Evolutionary conservation across 192 early-diverging fungal species (phyloP), one percentile per base, ranked within the genome.

Genomic region (Rhizoclosmatium globosum): DNA sequence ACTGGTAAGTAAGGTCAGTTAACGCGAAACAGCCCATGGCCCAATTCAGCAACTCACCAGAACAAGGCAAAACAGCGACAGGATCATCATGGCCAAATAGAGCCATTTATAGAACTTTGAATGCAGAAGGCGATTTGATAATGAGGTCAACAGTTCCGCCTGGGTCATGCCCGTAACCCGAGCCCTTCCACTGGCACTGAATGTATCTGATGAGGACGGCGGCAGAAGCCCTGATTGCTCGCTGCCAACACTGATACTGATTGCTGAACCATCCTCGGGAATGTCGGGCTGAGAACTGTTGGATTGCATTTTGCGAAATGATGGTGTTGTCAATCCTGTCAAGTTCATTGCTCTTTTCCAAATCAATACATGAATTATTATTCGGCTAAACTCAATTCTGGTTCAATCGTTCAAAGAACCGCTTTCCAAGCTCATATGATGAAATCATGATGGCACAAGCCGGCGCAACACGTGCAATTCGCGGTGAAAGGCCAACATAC

Each of bases 371-470:
- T 57, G 21, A 17, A n/a, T 57, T 17, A 17, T 17, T 57, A 57
- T 57, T 17, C n/a, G 31, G 31, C 31, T 57, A 17, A 31, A 31
- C 31, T 31, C 31, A 31, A 31, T 64, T 64, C 9, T 57, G 2
- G 7, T 82, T 74, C 53, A 61, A 21, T 47, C 71, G 56, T 62
- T 74, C 79, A 79, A 88, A 84, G 46, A 83, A 74, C 68, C 78
- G 48, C 74, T 88, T 88, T 44, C 87, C 87, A 17, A 86, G 57
- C 67, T 88, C 87, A 75, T 88, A 88, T 4, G 81, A 62, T 7
- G 94, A 95, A 57, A 99, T 98, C 96, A 99, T 98, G 64, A 99
- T 94, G 0, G 95, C 97, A 82, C 97, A 97, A 9, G 94, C 93
- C 1, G 95, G 94, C 42, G 95, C 95, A 1, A 97, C 92, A 80